Base-by-base conservation (phyloP, 2,329 filamentous ascomycete genomes). In the Emydomyces testavorans region DNA sequence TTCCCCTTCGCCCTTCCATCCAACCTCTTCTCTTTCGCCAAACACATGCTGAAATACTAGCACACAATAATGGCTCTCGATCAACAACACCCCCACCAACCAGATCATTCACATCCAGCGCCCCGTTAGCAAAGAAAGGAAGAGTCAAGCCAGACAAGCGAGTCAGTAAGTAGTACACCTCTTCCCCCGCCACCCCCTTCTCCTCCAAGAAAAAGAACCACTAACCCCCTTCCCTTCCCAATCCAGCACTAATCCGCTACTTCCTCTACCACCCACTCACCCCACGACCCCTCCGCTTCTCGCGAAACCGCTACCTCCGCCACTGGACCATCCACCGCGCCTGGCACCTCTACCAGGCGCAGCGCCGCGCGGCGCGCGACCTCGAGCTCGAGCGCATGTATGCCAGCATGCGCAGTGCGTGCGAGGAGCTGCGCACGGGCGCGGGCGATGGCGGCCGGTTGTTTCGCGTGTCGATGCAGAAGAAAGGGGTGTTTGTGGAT, bases 261-360 rank as follows among this genome's bases (percentile, higher is more conserved):
- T 78, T 81, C 65, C 77, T 85, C 57, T 68, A 75, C 59, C 82
- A 85, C 65, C 79, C 80, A 1, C 68, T 76, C 24, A 83, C 78
- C 5, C 82, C 81, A 0, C 78, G 81, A 10, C 89, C 92, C 0
- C 78, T 98, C 55, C 83, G 87, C 59, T 89, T 96, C 77, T 87
- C 80, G 34, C 87, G 90, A 58, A 84, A 83, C 66, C 82, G 92
- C 49, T 78, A 80, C 67, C 80, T 98, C 54, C 85, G 92, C 39
- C 92, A 98, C 74, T 98, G 92, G 92, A 96, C 92, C 44, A 96
- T 98, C 67, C 89, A 96, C 73, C 88, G 92, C 58, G 90, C 90
- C 18, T 96, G 89, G 87, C 76, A 85, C 59, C 74, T 96, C 24
- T 83, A 83, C 69, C 80, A 82, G 58, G 76, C 81, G 57, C 77